Conservation (phyloP, 202 grass and related monocot genomes). For the Elaeis oleifera region DNA sequence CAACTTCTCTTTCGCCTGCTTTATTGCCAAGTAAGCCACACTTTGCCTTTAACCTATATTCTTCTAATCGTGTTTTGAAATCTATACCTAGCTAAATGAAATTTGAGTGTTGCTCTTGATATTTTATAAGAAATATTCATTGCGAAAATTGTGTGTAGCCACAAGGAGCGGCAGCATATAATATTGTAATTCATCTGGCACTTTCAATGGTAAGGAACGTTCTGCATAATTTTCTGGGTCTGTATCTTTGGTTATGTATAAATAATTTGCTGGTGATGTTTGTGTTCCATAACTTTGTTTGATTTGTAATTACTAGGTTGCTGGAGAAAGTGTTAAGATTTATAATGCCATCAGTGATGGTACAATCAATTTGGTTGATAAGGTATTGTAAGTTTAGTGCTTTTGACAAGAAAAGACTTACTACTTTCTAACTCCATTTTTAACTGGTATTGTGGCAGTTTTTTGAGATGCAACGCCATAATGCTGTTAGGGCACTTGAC, state of each 20-base stretch:
- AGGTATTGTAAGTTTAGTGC: conserved; percentile 31
- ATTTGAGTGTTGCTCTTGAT: too few relatives aligned
- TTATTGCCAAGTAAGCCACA: conserved; percentile 63
- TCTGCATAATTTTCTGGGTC: conserved; percentile 6
- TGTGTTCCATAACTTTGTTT: conserved; percentile 29
- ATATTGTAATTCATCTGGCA: conserved; percentile 79
- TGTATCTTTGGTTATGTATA: conserved; percentile 4
- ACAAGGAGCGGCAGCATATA: conserved; percentile 73
- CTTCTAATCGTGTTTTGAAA: too few relatives aligned
- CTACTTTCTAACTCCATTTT: conserved; percentile 7
- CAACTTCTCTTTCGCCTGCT: conserved; percentile 75
- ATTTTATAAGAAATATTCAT: conserved; percentile 6
- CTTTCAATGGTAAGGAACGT: conserved; percentile 66
- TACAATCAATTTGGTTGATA: conserved; percentile 93
- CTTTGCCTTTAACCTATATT: neutral
- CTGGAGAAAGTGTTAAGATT: conserved; percentile 74
- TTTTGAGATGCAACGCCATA: conserved; percentile 90
- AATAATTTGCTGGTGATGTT: conserved; percentile 4
- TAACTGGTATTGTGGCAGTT: conserved; percentile 45
- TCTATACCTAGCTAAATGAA: too few relatives aligned
- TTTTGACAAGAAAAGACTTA: neutral
- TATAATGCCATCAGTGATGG: conserved; percentile 82
- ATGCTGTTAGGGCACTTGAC: conserved; percentile 73
- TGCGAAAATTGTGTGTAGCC: conserved; percentile 40
- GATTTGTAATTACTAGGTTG: conserved; percentile 52